Evolutionary conservation across 2,329 filamentous ascomycete species (phyloP).

Genomic region (Sclerotinia sclerotiorum): DNA sequence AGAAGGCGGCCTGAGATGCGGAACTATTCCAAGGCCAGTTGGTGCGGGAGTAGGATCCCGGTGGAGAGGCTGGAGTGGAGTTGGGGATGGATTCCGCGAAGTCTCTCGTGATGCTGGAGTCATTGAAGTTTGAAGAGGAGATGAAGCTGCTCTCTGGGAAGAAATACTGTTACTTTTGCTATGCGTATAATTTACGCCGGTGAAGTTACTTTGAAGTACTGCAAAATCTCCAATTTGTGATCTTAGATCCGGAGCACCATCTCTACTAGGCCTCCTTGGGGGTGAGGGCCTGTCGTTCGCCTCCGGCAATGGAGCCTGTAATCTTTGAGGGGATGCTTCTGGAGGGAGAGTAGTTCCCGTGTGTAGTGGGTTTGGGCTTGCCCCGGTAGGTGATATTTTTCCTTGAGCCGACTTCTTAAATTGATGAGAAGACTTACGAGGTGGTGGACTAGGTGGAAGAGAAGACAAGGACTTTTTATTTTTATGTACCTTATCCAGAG

Average conservation of each 20-base stretch:
- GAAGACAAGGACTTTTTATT: constrained; percentile 48
- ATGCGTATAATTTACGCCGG: constrained; percentile 31
- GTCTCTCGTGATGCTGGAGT: constrained; percentile 40
- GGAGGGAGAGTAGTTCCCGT: not conserved
- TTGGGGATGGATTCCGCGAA: constrained; percentile 41
- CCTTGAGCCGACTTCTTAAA: constrained; percentile 45
- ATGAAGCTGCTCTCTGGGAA: constrained; percentile 29
- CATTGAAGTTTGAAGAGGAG: constrained; percentile 39
- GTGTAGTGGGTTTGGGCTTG: constrained; percentile 34
- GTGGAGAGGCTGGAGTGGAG: constrained; percentile 38
- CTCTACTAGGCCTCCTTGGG: constrained; percentile 65
- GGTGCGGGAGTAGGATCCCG: constrained; percentile 36
- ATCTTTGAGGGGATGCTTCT: not conserved
- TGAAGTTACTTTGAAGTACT: constrained; percentile 62
- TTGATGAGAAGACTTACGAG: constrained; percentile 61
- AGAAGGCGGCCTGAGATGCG: constrained; percentile 37
- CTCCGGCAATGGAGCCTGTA: not conserved
- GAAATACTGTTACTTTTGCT: constrained; percentile 33
- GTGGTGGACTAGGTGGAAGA: constrained; percentile 59
- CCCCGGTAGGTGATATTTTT: constrained; percentile 45
- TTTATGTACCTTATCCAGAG: constrained; percentile 44
- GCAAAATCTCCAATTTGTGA: constrained; percentile 54
- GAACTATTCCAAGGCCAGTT: constrained; percentile 38
- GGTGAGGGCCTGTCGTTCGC: constrained; percentile 29
- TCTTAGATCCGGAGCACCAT: constrained; percentile 64